Evolutionary conservation across 2,329 filamentous ascomycete species (phyloP).

Genomic region (Westerdykella ornata): DNA sequence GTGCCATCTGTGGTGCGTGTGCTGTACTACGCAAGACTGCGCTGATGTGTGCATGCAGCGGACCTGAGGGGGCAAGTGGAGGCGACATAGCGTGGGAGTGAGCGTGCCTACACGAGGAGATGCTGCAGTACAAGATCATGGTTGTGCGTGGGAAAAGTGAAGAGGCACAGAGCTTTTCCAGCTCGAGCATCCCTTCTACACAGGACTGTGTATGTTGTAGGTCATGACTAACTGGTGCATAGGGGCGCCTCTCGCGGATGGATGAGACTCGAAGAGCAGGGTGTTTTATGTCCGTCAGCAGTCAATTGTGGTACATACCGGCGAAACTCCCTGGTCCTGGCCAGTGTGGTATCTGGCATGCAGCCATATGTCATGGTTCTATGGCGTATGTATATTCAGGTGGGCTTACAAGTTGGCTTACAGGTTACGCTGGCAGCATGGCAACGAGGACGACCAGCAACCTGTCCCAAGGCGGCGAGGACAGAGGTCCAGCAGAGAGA

Average conservation of each 20-base stretch:
- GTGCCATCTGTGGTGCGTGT: slow-evolving; percentile 11
- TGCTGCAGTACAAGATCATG: slow-evolving; percentile 10
- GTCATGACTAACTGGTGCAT: no score
- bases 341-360: no score
- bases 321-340: no score
- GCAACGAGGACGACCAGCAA: no score
- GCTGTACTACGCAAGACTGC: slow-evolving; percentile 21
- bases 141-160: slow-evolving; percentile 18
- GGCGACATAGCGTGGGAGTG: slow-evolving; percentile 13
- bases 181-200: slow-evolving; percentile 11
- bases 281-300: no score
- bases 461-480: no score
- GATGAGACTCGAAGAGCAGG: no score
- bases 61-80: slow-evolving; percentile 11
- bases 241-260: no score
- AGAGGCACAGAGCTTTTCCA: slow-evolving; percentile 9
- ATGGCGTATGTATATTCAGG: neutral
- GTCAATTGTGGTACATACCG: no score
- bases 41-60: slow-evolving; percentile 23
- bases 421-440: no score
- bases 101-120: slow-evolving; percentile 24
- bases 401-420: no score
- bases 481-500: no score
- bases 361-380: neutral
- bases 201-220: neutral